Evolutionary conservation across 192 early-diverging fungal species (phyloP).

Genomic region (Backusella luteola): DNA sequence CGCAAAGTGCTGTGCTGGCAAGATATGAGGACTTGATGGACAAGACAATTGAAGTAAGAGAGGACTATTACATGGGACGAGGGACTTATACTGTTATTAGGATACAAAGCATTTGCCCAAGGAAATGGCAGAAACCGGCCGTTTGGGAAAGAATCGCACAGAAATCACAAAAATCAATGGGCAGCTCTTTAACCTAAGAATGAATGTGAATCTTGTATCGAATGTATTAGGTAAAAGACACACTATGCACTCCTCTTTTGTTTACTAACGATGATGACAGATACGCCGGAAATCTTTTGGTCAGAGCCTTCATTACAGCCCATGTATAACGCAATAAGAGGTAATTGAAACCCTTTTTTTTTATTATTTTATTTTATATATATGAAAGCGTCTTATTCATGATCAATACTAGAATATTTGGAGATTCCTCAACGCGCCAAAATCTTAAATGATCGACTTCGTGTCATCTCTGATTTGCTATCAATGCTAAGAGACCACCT

Average conservation of each 20-base stretch:
- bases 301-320: slow-evolving; percentile 74
- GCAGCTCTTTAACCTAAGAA: slow-evolving; percentile 69
- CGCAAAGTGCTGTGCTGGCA: slow-evolving; percentile 58
- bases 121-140: slow-evolving; percentile 54
- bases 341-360: slow-evolving; percentile 16
- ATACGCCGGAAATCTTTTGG: slow-evolving; percentile 82
- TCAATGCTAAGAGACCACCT: slow-evolving; percentile 64
- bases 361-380: not conserved
- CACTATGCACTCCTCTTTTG: not conserved
- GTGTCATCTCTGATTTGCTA: slow-evolving; percentile 58
- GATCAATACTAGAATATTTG: slow-evolving; percentile 49
- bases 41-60: slow-evolving; percentile 50
- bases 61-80: not conserved
- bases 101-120: slow-evolving; percentile 60
- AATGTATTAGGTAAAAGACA: slow-evolving; percentile 67
- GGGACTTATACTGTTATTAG: not conserved
- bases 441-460: slow-evolving; percentile 56
- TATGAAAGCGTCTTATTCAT: not conserved
- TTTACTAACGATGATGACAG: slow-evolving; percentile 24
- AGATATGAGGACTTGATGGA: slow-evolving; percentile 63
- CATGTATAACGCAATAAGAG: slow-evolving; percentile 75
- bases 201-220: slow-evolving; percentile 81
- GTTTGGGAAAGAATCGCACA: slow-evolving; percentile 45
- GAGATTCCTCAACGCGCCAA: slow-evolving; percentile 64
- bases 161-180: slow-evolving; percentile 58